These are phyloP conservation scores for Haplosporangium gracile DNA, from an alignment of 192 early-diverging fungal species.

Conservation along the genomic window DNA sequence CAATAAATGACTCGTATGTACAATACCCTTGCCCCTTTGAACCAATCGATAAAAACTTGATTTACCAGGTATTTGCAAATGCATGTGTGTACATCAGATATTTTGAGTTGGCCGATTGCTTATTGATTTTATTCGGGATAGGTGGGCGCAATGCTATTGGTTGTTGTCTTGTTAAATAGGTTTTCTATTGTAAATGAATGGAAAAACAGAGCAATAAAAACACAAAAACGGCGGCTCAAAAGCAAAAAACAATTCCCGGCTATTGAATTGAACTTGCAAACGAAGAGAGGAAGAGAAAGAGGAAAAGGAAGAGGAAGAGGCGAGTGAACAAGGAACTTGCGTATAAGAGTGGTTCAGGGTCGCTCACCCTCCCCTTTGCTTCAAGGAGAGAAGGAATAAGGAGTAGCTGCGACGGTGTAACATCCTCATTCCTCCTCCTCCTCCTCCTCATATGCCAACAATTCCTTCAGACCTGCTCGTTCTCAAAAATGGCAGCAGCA, in stretches of 20 bases:
- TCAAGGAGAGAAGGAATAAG: too few species aligned
- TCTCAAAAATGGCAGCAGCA: slow-evolving; percentile 14
- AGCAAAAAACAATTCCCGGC: neutral
- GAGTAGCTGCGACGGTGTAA: too few species aligned
- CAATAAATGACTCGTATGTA: neutral
- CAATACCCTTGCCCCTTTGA: too few species aligned
- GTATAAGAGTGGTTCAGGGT: neutral
- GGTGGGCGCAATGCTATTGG: neutral
- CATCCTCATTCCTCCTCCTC: too few species aligned
- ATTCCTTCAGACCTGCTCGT: neutral
- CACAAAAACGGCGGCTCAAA: neutral
- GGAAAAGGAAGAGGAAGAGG: neutral
- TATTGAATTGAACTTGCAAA: neutral
- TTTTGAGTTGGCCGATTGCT: neutral
- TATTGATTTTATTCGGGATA: neutral
- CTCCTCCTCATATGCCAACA: too few species aligned
- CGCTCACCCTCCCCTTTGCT: neutral
- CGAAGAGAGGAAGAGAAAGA: neutral
- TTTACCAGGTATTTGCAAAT: neutral
- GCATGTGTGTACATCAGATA: neutral
- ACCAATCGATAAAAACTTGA: neutral
- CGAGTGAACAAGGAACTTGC: neutral
- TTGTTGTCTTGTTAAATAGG: neutral
- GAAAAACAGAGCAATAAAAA: neutral
- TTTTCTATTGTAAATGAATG: neutral